Percentiles rank a stretch among this genome's conserved stretches.
phyloP scores from a whole-genome alignment of 2,329 filamentous ascomycete species.

The Curvularia spicifera region DNA sequence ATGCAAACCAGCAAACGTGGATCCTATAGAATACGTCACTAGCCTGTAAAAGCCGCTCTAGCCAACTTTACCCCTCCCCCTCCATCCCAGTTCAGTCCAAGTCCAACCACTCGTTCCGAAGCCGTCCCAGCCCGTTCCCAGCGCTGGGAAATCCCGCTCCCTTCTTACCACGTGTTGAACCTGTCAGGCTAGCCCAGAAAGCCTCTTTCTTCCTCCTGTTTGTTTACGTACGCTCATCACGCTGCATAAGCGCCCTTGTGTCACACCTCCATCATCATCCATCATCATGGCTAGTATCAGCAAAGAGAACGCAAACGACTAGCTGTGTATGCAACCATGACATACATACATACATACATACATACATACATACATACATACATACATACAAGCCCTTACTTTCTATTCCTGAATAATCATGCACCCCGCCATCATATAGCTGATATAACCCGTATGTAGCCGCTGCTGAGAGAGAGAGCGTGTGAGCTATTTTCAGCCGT shows the following conservation, averaged over 20 bases:
- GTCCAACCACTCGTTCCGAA: not conserved
- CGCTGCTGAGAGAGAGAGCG: no score
- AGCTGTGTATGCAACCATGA: not conserved
- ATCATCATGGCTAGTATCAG: not conserved
- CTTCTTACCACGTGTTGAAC: not conserved
- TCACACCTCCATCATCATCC: not conserved
- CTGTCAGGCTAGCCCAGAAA: not conserved
- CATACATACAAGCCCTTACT: no score
- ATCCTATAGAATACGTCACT: not conserved
- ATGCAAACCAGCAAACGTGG: not conserved
- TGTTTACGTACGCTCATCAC: not conserved
- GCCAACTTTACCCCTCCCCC: no score
- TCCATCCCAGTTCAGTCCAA: no score
- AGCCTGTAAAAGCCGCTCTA: not conserved
- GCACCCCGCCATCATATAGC: no score
- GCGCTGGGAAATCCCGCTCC: not conserved
- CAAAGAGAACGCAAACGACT: not conserved
- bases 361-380: not conserved
- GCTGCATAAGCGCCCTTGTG: conserved; percentile 17
- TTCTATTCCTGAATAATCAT: no score
- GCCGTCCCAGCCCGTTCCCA: not conserved
- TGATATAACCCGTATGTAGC: no score
- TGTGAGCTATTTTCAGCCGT: no score
- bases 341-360: not conserved
- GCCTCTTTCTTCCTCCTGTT: no score